Evolutionary conservation across 1,139 yeast genomes (phyloP), one percentile per base, ranked within the genome.

Genomic region (Sugiyamaella neomexicana): DNA sequence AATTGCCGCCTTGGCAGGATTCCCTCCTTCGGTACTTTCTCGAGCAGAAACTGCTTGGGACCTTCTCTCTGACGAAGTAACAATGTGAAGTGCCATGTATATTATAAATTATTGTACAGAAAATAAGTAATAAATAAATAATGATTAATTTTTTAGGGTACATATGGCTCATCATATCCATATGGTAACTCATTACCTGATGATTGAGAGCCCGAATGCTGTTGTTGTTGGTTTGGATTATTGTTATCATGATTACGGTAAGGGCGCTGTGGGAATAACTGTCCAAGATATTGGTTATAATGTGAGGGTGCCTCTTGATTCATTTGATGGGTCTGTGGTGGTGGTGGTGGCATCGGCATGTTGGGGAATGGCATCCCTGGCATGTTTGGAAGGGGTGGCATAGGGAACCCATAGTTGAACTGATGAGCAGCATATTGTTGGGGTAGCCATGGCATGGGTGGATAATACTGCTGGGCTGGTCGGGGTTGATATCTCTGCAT

Each of bases 1-100:
- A 55, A 89, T 90, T 7, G 98, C 97, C 0, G 77, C 79, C 60
- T 71, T 82, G 65, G 96, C 97, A 0, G 97, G 97, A 0, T 87
- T 89, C 60, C 97, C 98, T 0, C 55, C 62, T 1, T 65, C 71
- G 2, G 91, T 91, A 0, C 62, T 90, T 12, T 59, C 71, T 1
- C 71, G 75, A 43, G 67, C 68, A 5, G 46, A 50, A 17, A 13
- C 29, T n/a, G 56, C 52, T 3, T 50, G 53, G 53, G 15, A 44
- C 8, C 17, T 20, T n/a, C 43, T 53, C n/a, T 23, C 34, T 12
- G 42, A 27, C 13, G 36, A 29, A 20, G 25, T 20, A 20, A 20
- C 25, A 20, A 20, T 20, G 25, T 20, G 25, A 41, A 17, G 32
- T 29, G n/a, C 7, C n/a, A 29, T 29, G n/a, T 29, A 29, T 29